Conservation (phyloP, 106 monocot species). For the Dendrobium nobile region DNA sequence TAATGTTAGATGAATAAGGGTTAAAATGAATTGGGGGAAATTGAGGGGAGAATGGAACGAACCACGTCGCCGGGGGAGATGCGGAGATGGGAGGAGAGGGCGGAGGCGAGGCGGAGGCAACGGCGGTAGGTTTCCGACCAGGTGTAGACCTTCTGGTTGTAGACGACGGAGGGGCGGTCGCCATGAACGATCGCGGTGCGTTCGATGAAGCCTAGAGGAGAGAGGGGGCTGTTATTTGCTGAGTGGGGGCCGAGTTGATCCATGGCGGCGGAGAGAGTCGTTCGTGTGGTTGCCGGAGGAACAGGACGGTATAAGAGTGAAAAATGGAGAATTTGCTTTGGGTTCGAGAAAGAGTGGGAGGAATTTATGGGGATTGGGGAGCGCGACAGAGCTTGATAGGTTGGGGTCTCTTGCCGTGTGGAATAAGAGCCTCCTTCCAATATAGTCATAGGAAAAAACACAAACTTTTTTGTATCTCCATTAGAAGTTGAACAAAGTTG, state of each 20-base stretch:
- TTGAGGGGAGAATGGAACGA: background rate
- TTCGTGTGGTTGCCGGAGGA: background rate
- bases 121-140: conserved; percentile 54
- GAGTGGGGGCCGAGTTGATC: conserved; percentile 29
- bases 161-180: conserved; percentile 40
- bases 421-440: too few relatives aligned
- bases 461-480: too few relatives aligned
- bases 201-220: conserved; percentile 56
- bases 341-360: background rate
- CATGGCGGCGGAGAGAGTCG: conserved; percentile 11
- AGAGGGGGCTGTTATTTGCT: conserved; percentile 42
- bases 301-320: background rate
- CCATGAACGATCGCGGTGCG: conserved; percentile 52
- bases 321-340: background rate
- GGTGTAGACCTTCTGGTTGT: conserved; percentile 44
- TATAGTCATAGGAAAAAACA: too few relatives aligned
- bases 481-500: too few relatives aligned
- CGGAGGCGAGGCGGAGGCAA: conserved; percentile 69
- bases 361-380: background rate
- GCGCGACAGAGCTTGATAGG: too few relatives aligned
- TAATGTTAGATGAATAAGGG: background rate
- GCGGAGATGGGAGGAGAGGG: conserved; percentile 1
- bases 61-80: conserved; percentile 2
- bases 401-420: too few relatives aligned
- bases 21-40: background rate